A percentile compares a stretch with the other conserved stretches of the same genome.
Evolutionary conservation across 768 basidiomycete genomes (phyloP).

Genomic region (Pholiota molesta): DNA sequence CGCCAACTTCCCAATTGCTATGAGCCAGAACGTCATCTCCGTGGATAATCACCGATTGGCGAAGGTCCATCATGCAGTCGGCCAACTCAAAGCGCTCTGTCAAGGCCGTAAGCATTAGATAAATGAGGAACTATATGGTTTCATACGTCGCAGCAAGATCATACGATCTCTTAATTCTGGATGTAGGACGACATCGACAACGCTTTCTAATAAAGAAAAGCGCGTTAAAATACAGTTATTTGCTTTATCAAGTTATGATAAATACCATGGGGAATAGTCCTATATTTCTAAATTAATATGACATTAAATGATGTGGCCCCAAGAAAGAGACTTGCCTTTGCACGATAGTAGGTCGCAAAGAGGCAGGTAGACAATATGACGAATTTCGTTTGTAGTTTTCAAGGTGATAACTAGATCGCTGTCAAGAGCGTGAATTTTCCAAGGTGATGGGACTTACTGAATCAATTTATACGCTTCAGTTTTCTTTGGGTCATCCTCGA

Average conservation of each 20-base stretch:
- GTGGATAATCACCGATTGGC: constrained; percentile 71
- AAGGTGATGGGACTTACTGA: constrained; percentile 46
- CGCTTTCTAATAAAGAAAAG: constrained; percentile 58
- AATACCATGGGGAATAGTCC: constrained; percentile 84
- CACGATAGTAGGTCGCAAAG: constrained; percentile 84
- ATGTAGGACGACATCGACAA: constrained; percentile 90
- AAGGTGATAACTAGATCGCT: constrained; percentile 73
- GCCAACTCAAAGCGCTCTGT: constrained; percentile 78
- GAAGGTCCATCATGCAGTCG: constrained; percentile 78
- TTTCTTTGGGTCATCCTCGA: constrained; percentile 72
- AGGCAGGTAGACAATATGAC: constrained; percentile 85
- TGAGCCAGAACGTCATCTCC: constrained; percentile 93
- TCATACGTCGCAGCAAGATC: constrained; percentile 81
- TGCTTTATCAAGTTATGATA: constrained; percentile 8
- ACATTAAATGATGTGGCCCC: background rate
- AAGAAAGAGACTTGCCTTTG: constrained; percentile 58
- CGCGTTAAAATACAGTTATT: constrained; percentile 14
- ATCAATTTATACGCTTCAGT: constrained; percentile 84
- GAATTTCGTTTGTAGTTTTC: constrained; percentile 88
- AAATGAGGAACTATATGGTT: background rate
- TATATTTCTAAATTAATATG: constrained; percentile 29
- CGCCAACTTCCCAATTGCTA: constrained; percentile 86
- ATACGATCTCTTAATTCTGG: constrained; percentile 90
- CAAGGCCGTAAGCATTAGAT: constrained; percentile 6
- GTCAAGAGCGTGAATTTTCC: background rate